A percentile compares a stretch with the other conserved stretches of the same genome.
Evolutionary conservation across 2,329 filamentous ascomycete genomes (phyloP).

Genomic region (Verticillium zaregamsianum): DNA sequence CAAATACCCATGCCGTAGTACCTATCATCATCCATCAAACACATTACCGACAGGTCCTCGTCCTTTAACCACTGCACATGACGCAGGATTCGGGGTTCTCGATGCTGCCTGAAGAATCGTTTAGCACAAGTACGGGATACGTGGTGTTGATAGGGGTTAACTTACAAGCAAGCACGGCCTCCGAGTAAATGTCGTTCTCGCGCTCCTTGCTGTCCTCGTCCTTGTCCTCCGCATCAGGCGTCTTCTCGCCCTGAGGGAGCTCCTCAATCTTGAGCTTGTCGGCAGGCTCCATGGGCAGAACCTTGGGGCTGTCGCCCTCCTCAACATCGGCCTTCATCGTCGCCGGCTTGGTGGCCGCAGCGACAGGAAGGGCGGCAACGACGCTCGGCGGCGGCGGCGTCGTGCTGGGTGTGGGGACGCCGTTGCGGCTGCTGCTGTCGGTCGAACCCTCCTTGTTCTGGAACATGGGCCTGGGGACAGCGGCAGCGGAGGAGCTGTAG

Average conservation of each 20-base stretch:
- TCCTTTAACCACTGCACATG: constrained; percentile 87
- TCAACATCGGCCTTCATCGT: constrained; percentile 73
- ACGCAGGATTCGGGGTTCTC: constrained; percentile 92
- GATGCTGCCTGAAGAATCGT: constrained; percentile 66
- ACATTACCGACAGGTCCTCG: constrained; percentile 4
- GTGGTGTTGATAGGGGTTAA: constrained; percentile 15
- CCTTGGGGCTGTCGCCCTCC: constrained; percentile 75
- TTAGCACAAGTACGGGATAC: constrained; percentile 21
- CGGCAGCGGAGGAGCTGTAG: constrained; percentile 54
- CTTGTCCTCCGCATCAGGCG: constrained; percentile 66
- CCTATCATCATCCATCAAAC: constrained; percentile 13
- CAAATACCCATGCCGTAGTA: constrained; percentile 5
- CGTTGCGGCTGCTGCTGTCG: constrained; percentile 44
- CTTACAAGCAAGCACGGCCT: constrained; percentile 84
- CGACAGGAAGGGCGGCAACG: constrained; percentile 34
- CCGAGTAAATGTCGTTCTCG: constrained; percentile 91
- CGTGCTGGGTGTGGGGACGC: constrained; percentile 63
- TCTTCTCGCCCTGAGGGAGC: constrained; percentile 55
- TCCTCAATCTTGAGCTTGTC: constrained; percentile 61
- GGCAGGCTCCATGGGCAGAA: constrained; percentile 67
- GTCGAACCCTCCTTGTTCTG: constrained; percentile 44
- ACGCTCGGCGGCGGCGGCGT: constrained; percentile 53
- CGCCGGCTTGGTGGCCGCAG: constrained; percentile 53
- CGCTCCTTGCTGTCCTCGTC: constrained; percentile 67
- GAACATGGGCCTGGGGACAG: constrained; percentile 66